These are phyloP conservation scores for Geotrichum europaeum DNA, from an alignment of 1,139 yeast genomes.

Conservation along the genomic window DNA sequence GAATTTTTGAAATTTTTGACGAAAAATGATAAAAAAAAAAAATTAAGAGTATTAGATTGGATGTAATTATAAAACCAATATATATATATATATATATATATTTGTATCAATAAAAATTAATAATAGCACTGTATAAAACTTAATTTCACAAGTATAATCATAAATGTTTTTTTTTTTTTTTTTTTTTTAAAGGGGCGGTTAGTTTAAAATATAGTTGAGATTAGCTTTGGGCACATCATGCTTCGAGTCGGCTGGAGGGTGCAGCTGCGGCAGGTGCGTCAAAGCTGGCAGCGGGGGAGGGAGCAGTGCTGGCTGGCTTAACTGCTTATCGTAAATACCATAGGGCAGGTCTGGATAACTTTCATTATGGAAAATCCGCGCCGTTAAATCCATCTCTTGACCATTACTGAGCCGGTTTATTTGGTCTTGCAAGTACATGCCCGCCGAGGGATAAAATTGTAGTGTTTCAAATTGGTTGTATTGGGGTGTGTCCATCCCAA, in stretches of 20 bases:
- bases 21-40: conserved; percentile 8
- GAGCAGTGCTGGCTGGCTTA: not conserved
- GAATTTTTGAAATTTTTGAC: conserved; percentile 33
- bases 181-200: not conserved
- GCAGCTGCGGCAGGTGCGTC: too few species aligned
- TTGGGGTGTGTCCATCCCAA: not conserved
- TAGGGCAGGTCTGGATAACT: conserved; percentile 11
- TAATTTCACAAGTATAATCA: too few species aligned
- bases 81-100: not conserved
- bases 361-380: conserved; percentile 6
- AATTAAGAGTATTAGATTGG: not conserved
- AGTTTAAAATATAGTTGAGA: not conserved
- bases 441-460: conserved; percentile 13
- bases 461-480: not conserved
- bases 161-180: not conserved
- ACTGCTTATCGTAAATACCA: conserved; percentile 4
- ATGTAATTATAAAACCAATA: not conserved
- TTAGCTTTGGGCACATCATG: not conserved
- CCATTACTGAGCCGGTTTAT: conserved; percentile 1
- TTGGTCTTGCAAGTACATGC: conserved; percentile 16
- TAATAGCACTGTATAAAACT: too few species aligned
- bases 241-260: not conserved
- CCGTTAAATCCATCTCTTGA: conserved; percentile 1
- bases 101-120: not conserved
- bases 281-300: not conserved